phyloP scores from a whole-genome alignment of 768 basidiomycete genomes.

The Crassisporium funariophilum region DNA sequence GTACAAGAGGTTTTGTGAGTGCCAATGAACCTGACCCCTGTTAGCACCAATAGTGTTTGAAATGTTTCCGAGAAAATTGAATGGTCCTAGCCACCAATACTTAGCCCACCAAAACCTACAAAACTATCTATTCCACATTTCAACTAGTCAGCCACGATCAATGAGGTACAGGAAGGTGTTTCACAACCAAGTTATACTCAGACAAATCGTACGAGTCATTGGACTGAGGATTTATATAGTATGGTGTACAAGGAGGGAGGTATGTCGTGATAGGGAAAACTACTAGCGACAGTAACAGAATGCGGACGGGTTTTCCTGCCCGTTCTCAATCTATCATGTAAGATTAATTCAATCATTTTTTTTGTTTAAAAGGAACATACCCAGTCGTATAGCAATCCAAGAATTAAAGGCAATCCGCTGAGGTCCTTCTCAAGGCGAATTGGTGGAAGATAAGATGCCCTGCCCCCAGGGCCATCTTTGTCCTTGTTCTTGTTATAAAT shows the following conservation, averaged over 20 bases:
- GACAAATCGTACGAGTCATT: slow-evolving; percentile 1
- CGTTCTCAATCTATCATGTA: slow-evolving; percentile 6
- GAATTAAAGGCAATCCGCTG: slow-evolving; percentile 8
- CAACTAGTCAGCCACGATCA: background rate
- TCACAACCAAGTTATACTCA: background rate
- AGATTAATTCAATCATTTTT: background rate
- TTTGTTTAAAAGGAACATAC: slow-evolving; percentile 5
- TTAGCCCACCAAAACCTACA: background rate
- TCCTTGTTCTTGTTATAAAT: slow-evolving; percentile 12
- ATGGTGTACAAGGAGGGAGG: slow-evolving; percentile 1
- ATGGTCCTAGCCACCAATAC: background rate
- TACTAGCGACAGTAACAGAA: slow-evolving; percentile 2
- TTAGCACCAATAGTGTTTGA: background rate
- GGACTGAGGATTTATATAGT: background rate
- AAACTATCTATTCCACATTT: background rate
- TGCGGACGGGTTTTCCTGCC: slow-evolving; percentile 1
- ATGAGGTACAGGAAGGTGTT: background rate
- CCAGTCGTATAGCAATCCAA: slow-evolving; percentile 5
- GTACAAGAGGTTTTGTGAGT: no score
- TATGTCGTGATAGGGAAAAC: background rate
- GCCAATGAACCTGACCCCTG: no score
- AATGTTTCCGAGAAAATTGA: background rate
- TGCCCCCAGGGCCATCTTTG: slow-evolving; percentile 9
- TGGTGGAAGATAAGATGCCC: slow-evolving; percentile 6
- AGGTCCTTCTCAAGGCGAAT: slow-evolving; percentile 5